Evolutionary conservation across 2,329 filamentous ascomycete species (phyloP), one percentile per base, ranked within the genome.

Genomic region (Aspergillus sp.): DNA sequence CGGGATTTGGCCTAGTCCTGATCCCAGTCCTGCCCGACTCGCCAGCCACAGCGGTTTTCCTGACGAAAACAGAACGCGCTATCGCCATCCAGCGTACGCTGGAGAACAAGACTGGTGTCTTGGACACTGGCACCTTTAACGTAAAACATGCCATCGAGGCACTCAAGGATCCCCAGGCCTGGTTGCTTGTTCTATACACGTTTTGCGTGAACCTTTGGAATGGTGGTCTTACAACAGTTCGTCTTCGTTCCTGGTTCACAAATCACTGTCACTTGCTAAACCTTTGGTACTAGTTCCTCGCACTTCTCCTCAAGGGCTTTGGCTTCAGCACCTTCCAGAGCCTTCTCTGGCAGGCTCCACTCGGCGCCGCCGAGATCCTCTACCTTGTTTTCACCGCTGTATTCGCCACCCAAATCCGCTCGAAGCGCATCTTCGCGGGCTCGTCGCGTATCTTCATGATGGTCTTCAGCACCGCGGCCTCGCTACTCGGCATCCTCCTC

Each of bases 11-110:
- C 52, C 70, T 67, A 37, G 37, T 62, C 11, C 51, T 70, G 1
- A 31, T 31, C 27, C 27, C 27, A 11, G 9, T 31, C 3, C 61
- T 69, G 1, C 66, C 65, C 1, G 63, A 69, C 50, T 61, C 63
- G 1, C 77, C 78, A 0, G 68, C 68, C 2, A 77, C 70, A 9
- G 76, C 78, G 2, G 70, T 71, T 17, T 81, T 79, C 60, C 64
- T 81, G 19, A 75, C 60, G 12, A 67, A 73, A 48, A 68, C 67
- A 4, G 77, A 81, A 58, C 70, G 73, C 7, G 62, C 73, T 2
- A 77, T 86, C 33, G 83, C 82, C 2, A 74, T 83, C 11, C 79
- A 81, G 56, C 77, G 83, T 31, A 80, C 84, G 1, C 72, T 80
- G 2, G 71, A 66, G 9, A 84, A 85, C 64, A 74, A 77, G 35